phyloP scores from a whole-genome alignment of 768 basidiomycete species.

The Rhodosporidiobolus sp. region DNA sequence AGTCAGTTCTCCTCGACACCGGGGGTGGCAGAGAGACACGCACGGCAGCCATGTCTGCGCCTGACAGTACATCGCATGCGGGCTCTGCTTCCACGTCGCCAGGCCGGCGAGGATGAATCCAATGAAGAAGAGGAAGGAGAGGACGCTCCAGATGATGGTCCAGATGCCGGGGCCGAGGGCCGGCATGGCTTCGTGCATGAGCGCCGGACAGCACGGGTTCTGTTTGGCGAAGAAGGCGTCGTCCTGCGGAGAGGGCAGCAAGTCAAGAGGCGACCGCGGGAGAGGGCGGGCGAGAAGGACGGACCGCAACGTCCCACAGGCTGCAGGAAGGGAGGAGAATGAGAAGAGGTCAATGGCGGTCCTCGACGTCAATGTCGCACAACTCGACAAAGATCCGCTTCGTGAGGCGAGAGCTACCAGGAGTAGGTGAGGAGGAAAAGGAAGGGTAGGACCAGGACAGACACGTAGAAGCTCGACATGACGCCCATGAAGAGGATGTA shows the following conservation, averaged over 20 bases:
- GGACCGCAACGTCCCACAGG: constrained; percentile 29
- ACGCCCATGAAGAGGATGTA: constrained; percentile 42
- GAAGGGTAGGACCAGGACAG: neutral
- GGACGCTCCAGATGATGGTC: constrained; percentile 24
- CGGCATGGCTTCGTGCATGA: constrained; percentile 6
- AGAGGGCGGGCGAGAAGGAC: neutral
- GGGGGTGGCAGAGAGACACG: too few species aligned
- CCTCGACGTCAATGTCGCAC: too few species aligned
- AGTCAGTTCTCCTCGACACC: too few species aligned
- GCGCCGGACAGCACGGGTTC: constrained; percentile 31
- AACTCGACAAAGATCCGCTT: too few species aligned
- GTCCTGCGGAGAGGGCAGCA: constrained; percentile 15
- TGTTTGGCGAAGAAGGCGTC: constrained; percentile 37
- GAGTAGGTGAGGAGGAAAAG: too few species aligned
- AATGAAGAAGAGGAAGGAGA: constrained; percentile 38
- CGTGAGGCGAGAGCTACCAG: too few species aligned
- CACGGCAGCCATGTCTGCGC: constrained; percentile 14
- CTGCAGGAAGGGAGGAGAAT: too few species aligned
- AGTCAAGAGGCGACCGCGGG: neutral
- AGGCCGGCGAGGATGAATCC: constrained; percentile 34
- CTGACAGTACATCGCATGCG: constrained; percentile 35
- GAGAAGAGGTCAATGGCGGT: too few species aligned
- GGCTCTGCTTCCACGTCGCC: constrained; percentile 33
- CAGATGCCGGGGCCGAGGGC: constrained; percentile 10
- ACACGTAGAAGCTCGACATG: constrained; percentile 38